Percentiles rank a stretch among this genome's conserved stretches.
Evolutionary conservation across 176 grass and related monocot genomes (phyloP).

Genomic region (Phyllostachys edulis): DNA sequence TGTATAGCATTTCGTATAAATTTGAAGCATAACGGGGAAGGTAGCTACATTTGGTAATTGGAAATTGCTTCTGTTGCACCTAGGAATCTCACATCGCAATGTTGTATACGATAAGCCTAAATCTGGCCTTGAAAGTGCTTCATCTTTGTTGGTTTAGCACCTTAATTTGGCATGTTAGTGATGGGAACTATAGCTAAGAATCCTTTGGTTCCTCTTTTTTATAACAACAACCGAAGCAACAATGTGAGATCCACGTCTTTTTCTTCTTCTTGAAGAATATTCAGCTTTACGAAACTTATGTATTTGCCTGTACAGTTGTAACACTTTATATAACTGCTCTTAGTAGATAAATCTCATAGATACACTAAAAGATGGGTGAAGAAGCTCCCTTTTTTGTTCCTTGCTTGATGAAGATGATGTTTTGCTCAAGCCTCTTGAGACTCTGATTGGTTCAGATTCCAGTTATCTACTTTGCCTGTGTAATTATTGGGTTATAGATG

Average conservation of each 20-base stretch:
- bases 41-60: background rate
- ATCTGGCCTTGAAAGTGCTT: conserved; percentile 45
- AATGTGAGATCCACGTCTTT: background rate
- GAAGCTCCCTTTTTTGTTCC: background rate
- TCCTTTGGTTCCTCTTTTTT: background rate
- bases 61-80: background rate
- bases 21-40: background rate
- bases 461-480: background rate
- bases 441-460: background rate
- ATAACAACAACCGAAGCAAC: background rate
- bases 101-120: conserved; percentile 31
- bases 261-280: background rate
- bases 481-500: background rate
- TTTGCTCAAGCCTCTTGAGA: background rate
- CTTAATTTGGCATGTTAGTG: background rate
- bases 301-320: background rate
- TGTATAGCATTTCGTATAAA: background rate
- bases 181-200: background rate
- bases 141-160: conserved; percentile 17
- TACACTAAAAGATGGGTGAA: background rate
- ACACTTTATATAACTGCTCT: background rate
- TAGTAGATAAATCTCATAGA: background rate
- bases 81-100: background rate
- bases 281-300: background rate
- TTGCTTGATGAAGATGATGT: background rate